These are phyloP conservation scores for Gloeopeniophorella convolvens DNA, from an alignment of 768 basidiomycete genomes.

Conservation along the genomic window DNA sequence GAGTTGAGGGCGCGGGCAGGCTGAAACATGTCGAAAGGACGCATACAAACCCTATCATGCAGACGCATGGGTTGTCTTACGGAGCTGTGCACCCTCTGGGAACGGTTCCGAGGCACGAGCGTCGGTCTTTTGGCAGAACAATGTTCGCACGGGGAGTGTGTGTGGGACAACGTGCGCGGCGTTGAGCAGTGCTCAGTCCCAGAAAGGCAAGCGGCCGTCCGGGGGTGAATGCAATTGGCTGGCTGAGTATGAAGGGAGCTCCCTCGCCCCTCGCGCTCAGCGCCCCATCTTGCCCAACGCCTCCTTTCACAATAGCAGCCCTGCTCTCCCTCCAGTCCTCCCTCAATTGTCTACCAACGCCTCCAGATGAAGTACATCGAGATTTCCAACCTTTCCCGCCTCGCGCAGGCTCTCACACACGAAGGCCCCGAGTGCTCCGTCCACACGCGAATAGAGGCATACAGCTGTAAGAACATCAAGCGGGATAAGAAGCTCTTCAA, in stretches of 20 bases:
- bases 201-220: not conserved
- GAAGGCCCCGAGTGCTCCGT: constrained; percentile 86
- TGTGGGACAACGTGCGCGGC: no score
- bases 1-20: no score
- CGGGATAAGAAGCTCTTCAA: constrained; percentile 97
- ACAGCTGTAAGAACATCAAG: constrained; percentile 96
- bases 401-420: constrained; percentile 75
- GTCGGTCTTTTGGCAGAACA: no score
- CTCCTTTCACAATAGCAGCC: not conserved
- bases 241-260: not conserved
- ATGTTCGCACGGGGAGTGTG: no score
- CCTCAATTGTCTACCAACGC: no score
- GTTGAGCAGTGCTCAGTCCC: no score
- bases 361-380: constrained; percentile 98
- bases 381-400: constrained; percentile 66
- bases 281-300: not conserved
- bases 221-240: not conserved
- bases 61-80: no score
- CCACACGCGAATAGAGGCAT: constrained; percentile 90
- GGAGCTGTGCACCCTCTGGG: no score
- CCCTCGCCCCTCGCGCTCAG: not conserved
- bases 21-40: no score
- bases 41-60: no score
- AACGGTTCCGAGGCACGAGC: no score
- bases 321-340: not conserved